Evolutionary conservation across 345 rosid species (phyloP).

Genomic region (Alliaria petiolata): DNA sequence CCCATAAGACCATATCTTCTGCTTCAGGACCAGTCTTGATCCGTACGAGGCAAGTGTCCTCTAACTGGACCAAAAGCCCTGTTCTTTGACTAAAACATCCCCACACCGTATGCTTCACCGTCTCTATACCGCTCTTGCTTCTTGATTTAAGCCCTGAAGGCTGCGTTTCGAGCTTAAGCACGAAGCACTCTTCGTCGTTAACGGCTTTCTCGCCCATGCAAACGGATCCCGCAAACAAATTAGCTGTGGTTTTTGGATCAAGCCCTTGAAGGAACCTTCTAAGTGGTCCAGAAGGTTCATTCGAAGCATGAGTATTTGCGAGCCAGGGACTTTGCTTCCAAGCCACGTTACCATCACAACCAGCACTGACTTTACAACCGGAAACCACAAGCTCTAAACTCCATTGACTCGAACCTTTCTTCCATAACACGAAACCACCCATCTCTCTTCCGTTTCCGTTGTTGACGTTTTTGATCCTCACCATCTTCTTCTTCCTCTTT

Average conservation of each 20-base stretch:
- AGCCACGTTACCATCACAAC: slow-evolving; percentile 85
- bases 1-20: slow-evolving; percentile 62
- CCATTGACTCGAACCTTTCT: slow-evolving; percentile 82
- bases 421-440: slow-evolving; percentile 96
- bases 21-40: slow-evolving; percentile 42
- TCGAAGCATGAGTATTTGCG: slow-evolving; percentile 68
- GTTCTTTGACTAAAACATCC: slow-evolving; percentile 92
- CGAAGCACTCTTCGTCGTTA: slow-evolving; percentile 63
- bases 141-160: slow-evolving; percentile 48
- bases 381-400: slow-evolving; percentile 86
- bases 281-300: slow-evolving; percentile 84
- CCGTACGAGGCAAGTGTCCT: slow-evolving; percentile 66
- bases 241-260: slow-evolving; percentile 79
- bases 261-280: slow-evolving; percentile 86
- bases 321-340: slow-evolving; percentile 98
- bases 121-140: slow-evolving; percentile 61
- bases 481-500: slow-evolving; percentile 37
- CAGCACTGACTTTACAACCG: slow-evolving; percentile 88
- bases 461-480: slow-evolving; percentile 44
- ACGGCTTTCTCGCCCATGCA: slow-evolving; percentile 66
- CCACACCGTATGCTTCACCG: slow-evolving; percentile 70
- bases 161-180: slow-evolving; percentile 64
- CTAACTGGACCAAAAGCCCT: slow-evolving; percentile 71
- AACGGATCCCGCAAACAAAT: slow-evolving; percentile 58
- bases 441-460: slow-evolving; percentile 54